Conservation (phyloP, 2,329 filamentous ascomycete species). For the Cephalotrichum gorgonifer region DNA sequence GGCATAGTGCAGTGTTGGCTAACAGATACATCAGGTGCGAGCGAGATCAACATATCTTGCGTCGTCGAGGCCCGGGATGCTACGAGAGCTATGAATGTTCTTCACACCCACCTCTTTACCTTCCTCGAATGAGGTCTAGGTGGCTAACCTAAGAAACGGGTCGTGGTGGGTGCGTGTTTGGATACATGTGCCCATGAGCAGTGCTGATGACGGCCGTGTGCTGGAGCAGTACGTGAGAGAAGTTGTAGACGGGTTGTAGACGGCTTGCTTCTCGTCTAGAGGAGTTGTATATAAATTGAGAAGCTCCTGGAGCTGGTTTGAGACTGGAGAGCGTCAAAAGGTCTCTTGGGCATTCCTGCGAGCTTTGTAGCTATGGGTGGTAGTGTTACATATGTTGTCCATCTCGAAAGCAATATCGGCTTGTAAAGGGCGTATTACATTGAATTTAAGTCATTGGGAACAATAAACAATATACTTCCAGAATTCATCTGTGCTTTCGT, state of each 20-base stretch:
- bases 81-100: slow-evolving; percentile 85
- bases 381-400: background rate
- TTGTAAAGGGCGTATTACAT: no score
- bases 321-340: background rate
- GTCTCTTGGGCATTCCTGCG: no score
- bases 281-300: background rate
- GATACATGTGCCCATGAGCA: background rate
- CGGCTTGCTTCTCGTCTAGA: background rate
- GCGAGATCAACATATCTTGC: slow-evolving; percentile 98
- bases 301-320: background rate
- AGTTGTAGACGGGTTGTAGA: background rate
- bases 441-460: no score
- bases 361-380: background rate
- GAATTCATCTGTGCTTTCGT: no score
- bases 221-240: background rate
- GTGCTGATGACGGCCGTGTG: background rate
- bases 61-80: slow-evolving; percentile 90
- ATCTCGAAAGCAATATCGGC: no score
- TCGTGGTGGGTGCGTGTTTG: background rate
- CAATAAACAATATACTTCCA: no score
- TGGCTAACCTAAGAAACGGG: background rate
- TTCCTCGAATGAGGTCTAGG: slow-evolving; percentile 61
- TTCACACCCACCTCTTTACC: slow-evolving; percentile 94
- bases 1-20: no score
- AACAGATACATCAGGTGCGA: slow-evolving; percentile 55